Evolutionary conservation across 179 eudicot genomes (phyloP).

Genomic region (Vitellaria paradoxa): DNA sequence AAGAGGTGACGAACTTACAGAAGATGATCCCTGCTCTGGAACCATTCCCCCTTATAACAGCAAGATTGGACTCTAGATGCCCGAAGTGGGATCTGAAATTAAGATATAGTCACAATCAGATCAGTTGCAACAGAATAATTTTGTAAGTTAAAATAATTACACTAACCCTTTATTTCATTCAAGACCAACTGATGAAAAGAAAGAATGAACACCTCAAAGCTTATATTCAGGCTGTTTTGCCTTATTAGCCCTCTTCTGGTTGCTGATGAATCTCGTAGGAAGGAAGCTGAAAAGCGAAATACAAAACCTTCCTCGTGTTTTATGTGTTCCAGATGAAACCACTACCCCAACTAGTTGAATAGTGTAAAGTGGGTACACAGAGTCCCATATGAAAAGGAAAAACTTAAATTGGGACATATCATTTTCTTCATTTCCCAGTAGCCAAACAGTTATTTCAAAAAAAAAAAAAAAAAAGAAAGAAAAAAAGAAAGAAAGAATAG

Average conservation of each 20-base stretch:
- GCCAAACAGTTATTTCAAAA: background rate
- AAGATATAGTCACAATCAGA: background rate
- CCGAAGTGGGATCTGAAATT: constrained; percentile 11
- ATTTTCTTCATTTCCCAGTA: background rate
- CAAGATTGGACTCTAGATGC: constrained; percentile 3
- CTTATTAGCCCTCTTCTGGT: background rate
- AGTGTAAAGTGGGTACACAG: background rate
- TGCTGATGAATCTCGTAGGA: background rate
- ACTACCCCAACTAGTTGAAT: background rate
- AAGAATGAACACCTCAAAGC: background rate
- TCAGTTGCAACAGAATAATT: background rate
- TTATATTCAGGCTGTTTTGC: background rate
- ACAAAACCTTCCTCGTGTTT: background rate
- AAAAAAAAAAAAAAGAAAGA: too few relatives aligned
- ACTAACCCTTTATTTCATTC: background rate
- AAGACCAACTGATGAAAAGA: background rate
- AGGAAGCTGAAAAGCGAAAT: constrained; percentile 2
- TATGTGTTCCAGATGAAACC: background rate
- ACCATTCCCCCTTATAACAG: constrained; percentile 32
- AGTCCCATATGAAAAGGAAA: too few relatives aligned
- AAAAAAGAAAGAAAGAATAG: background rate
- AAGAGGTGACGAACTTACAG: constrained; percentile 62
- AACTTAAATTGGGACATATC: too few relatives aligned
- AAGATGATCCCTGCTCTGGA: constrained; percentile 70
- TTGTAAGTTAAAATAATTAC: background rate